A percentile compares a stretch with the other conserved stretches of the same genome.
Conservation (phyloP, 2,329 filamentous ascomycete species). For the Reticulascus tulasneorum region DNA sequence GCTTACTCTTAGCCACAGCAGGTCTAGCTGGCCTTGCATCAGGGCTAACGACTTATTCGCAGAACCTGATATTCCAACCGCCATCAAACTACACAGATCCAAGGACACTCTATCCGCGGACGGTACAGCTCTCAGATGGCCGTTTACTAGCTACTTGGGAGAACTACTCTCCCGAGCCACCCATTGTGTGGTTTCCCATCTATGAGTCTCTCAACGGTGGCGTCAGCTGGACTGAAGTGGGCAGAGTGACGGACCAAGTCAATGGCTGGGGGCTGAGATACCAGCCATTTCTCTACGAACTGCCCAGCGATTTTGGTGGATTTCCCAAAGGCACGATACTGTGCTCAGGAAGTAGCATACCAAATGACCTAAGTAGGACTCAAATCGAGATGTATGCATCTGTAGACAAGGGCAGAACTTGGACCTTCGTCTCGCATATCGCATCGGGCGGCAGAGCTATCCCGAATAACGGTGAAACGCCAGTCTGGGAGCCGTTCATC, state of each 20-base stretch:
- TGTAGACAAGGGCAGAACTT: slow-evolving; percentile 55
- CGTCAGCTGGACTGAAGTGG: slow-evolving; percentile 59
- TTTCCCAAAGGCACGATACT: slow-evolving; percentile 62
- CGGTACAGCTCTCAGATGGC: slow-evolving; percentile 39
- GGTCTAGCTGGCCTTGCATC: slow-evolving; percentile 11
- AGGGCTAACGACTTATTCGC: slow-evolving; percentile 15
- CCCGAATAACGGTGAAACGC: slow-evolving; percentile 61
- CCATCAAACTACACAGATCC: slow-evolving; percentile 39
- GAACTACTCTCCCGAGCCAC: slow-evolving; percentile 54
- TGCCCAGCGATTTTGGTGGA: slow-evolving; percentile 53
- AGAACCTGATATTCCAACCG: slow-evolving; percentile 37
- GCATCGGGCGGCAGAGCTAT: slow-evolving; percentile 59
- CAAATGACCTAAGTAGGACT: slow-evolving; percentile 55
- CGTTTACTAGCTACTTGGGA: slow-evolving; percentile 51
- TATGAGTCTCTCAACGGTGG: slow-evolving; percentile 51
- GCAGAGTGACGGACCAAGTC: slow-evolving; percentile 58
- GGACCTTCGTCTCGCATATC: slow-evolving; percentile 65
- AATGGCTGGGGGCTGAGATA: slow-evolving; percentile 65
- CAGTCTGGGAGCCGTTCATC: slow-evolving; percentile 72
- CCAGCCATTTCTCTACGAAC: slow-evolving; percentile 64
- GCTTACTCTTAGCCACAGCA: too few relatives aligned
- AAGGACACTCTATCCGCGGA: slow-evolving; percentile 39
- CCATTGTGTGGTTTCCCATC: slow-evolving; percentile 51
- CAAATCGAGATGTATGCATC: slow-evolving; percentile 68
- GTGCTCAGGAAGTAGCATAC: slow-evolving; percentile 56